Percentiles rank a stretch among this genome's conserved stretches.
Conservation (phyloP, 768 basidiomycete species). For the Termitomyces heimii region DNA sequence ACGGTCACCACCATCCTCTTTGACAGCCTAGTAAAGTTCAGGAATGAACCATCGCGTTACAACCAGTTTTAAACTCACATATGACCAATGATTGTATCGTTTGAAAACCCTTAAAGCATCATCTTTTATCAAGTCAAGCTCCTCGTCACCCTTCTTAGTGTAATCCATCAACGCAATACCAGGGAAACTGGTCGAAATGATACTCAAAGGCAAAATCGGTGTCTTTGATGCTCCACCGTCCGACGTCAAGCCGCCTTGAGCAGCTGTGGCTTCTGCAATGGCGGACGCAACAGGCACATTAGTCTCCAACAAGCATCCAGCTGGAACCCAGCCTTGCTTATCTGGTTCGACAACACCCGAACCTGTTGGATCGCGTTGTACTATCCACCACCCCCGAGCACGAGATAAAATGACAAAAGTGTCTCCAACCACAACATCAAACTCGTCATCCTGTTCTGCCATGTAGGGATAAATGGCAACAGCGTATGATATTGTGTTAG, state of each 20-base stretch:
- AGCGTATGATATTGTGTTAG: slow-evolving; percentile 79
- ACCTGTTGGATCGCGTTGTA: slow-evolving; percentile 89
- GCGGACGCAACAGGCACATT: slow-evolving; percentile 86
- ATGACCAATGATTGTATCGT: slow-evolving; percentile 97
- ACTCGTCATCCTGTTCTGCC: slow-evolving; percentile 98
- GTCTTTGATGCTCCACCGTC: slow-evolving; percentile 47
- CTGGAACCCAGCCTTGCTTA: slow-evolving; percentile 96
- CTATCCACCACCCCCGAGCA: slow-evolving; percentile 99
- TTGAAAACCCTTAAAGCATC: slow-evolving; percentile 91
- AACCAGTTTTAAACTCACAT: slow-evolving; percentile 41
- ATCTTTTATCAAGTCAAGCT: slow-evolving; percentile 84
- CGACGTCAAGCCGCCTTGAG: slow-evolving; percentile 38
- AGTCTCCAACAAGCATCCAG: slow-evolving; percentile 92
- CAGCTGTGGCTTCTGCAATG: slow-evolving; percentile 74
- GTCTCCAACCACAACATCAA: slow-evolving; percentile 95
- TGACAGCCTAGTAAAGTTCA: slow-evolving; percentile 61
- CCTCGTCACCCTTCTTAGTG: slow-evolving; percentile 88
- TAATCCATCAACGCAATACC: slow-evolving; percentile 97
- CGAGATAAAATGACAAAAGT: slow-evolving; percentile 91
- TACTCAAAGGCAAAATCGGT: slow-evolving; percentile 84
- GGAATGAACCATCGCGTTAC: slow-evolving; percentile 6
- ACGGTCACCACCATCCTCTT: slow-evolving; percentile 87
- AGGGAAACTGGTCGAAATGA: slow-evolving; percentile 97
- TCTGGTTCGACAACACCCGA: slow-evolving; percentile 75
- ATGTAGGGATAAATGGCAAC: slow-evolving; percentile 99